Evolutionary conservation across 768 basidiomycete species (phyloP), one percentile per base, ranked within the genome.

Genomic region (Astraeus odoratus): DNA sequence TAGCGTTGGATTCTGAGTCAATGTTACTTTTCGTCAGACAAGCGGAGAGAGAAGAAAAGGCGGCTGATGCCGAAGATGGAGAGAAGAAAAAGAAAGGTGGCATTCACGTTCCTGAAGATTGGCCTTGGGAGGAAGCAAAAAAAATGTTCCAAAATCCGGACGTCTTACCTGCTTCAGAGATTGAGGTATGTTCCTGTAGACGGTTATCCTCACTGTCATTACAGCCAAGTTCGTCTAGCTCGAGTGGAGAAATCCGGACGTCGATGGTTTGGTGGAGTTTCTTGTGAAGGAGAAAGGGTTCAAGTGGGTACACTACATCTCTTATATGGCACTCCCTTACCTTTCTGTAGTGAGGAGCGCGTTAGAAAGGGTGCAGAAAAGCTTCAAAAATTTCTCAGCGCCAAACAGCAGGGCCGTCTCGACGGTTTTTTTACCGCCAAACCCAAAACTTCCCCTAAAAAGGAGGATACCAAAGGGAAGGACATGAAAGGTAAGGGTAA

Each of bases 81-180:
- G 60, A 56, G 18, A 66, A 59, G 60, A 63, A 63, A 53, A 83
- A 80, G 55, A 88, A 83, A 39, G 91, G 87, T 6, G 81, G 81
- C 1, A 69, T 93, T 40, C 70, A 75, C 16, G 74, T 97, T 29
- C 95, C 96, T 0, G 93, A 93, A 36, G 83, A 95, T 48, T 99
- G 95, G 95, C 90, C 90, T 39, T 98, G 90, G 89, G 81, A 94
- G 62, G 85, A 92, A 51, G 96, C 96, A 29, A 93, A 93, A 67
- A 76, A 82, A 60, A 58, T 99, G 20, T 99, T 99, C 57, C 66
- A 83, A 65, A 79, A 84, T 41, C 96, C 96, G 2, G 91, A 96
- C 48, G 95, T 99, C 18, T 69, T 80, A 7, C 86, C 91, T 20
- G 85, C 91, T 2, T 81, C 83, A 38, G 75, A 97, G 54, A 61